Evolutionary conservation across 2,329 filamentous ascomycete species (phyloP), one percentile per base, ranked within the genome.

Genomic region (Xylaria multiplex): DNA sequence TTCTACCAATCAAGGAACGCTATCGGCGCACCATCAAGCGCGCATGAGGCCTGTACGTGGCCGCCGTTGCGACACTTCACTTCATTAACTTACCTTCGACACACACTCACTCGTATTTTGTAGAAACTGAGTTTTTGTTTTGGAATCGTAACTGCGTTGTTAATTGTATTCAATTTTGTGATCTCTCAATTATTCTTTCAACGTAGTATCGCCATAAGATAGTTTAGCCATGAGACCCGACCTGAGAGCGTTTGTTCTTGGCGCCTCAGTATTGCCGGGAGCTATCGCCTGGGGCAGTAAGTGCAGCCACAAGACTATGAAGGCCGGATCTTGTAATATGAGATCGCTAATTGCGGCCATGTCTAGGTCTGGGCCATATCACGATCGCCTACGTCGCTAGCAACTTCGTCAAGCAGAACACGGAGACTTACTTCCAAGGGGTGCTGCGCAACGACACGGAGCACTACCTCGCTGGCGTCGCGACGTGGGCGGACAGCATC

Each of bases 401-500:
- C 70, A 84, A 84, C 73, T 86, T 90, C 71, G 86, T 91, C 57
- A 77, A 84, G 60, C 81, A 85, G 42, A 76, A 81, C 35, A 91
- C 88, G 14, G 80, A 85, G 24, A 67, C 78, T 45, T 86, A 85
- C 75, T 85, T 91, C 73, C 84, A 90, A 74, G 74, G 78, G 4
- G 80, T 91, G 57, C 81, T 91, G 48, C 78, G 82, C 68, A 86
- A 85, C 75, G 75, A 83, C 42, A 84, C 84, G 1, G 77, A 80
- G 62, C 83, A 87, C 71, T 90, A 90, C 73, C 82, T 91, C 30
- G 88, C 88, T 54, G 82, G 82, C 63, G 84, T 90, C 2, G 88
- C 89, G 2, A 87, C 87, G 9, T 91, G 89, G 89, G 88, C 89
- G 35, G 89, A 91, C 78, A 88, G 83, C 45, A 83, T 89, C 76